Evolutionary conservation across 306 rosid genomes (phyloP).

Genomic region (Lathyrus aphaca): DNA sequence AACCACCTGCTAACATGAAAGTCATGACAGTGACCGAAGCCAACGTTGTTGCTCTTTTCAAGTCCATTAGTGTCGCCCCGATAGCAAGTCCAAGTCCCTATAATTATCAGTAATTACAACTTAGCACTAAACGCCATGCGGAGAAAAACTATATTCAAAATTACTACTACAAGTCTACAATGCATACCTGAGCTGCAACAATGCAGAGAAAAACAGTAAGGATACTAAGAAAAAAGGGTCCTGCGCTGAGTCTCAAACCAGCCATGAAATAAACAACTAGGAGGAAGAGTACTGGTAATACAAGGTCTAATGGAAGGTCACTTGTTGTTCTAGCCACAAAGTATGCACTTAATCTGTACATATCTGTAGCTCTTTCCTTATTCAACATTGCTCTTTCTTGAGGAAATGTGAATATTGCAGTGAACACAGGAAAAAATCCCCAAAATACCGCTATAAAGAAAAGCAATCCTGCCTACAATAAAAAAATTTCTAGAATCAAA

Average conservation of each 20-base stretch:
- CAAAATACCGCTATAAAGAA: slow-evolving; percentile 98
- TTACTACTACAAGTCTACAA: slow-evolving; percentile 1
- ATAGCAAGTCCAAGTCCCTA: slow-evolving; percentile 97
- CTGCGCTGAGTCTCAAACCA: slow-evolving; percentile 66
- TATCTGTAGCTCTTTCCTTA: slow-evolving; percentile 90
- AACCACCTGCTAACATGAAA: slow-evolving; percentile 98
- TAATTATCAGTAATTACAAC: slow-evolving; percentile 21
- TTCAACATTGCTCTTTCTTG: slow-evolving; percentile 94
- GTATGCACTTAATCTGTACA: slow-evolving; percentile 95
- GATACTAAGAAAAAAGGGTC: slow-evolving; percentile 70
- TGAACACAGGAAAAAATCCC: slow-evolving; percentile 98
- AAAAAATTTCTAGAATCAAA: neutral
- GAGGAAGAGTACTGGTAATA: slow-evolving; percentile 79
- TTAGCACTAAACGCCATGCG: slow-evolving; percentile 1
- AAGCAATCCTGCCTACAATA: slow-evolving; percentile 80
- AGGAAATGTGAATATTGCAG: slow-evolving; percentile 93
- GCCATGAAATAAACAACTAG: slow-evolving; percentile 94
- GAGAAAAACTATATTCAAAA: slow-evolving; percentile 9
- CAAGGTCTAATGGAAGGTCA: slow-evolving; percentile 85
- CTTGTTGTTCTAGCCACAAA: slow-evolving; percentile 94
- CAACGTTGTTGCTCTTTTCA: slow-evolving; percentile 87
- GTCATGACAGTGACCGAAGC: slow-evolving; percentile 98
- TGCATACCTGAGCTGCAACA: slow-evolving; percentile 87
- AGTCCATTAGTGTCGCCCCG: slow-evolving; percentile 90
- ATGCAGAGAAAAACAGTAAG: slow-evolving; percentile 88